These are phyloP conservation scores for Halophytophthora polymorphica DNA, from an alignment of 352 stramenopile species.

Conservation along the genomic window DNA sequence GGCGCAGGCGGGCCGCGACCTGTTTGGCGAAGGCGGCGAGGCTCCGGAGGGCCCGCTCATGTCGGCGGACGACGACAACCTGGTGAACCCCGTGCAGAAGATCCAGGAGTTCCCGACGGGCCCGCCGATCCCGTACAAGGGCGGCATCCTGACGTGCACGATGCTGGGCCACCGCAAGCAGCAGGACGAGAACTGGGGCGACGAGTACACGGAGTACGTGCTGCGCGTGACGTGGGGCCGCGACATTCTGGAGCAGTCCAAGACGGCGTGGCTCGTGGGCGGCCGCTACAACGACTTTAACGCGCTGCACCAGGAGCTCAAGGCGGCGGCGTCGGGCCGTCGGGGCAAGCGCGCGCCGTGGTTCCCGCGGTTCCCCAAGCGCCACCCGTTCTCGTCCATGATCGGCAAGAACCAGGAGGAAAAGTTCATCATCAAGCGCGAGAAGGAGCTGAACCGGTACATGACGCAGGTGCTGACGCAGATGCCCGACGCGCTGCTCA, in stretches of 20 bases:
- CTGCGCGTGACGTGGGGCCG: conserved; percentile 80
- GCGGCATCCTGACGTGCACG: conserved; percentile 86
- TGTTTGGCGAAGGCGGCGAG: conserved; percentile 83
- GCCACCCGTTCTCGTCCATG: conserved; percentile 88
- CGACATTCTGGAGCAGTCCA: conserved; percentile 53
- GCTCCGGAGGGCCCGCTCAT: conserved; percentile 74
- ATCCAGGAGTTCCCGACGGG: conserved; percentile 89
- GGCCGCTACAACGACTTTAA: conserved; percentile 76
- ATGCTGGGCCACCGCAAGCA: conserved; percentile 86
- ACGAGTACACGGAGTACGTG: conserved; percentile 88
- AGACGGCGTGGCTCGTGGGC: conserved; percentile 68
- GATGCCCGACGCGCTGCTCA: conserved; percentile 86
- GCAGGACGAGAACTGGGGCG: conserved; percentile 87
- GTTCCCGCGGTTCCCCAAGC: conserved; percentile 89
- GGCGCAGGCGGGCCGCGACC: conserved; percentile 75
- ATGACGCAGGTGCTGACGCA: conserved; percentile 90
- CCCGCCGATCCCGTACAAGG: conserved; percentile 89
- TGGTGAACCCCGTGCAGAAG: conserved; percentile 82
- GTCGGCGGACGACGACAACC: conserved; percentile 84
- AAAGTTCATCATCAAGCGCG: conserved; percentile 90
- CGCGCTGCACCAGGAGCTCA: conserved; percentile 66
- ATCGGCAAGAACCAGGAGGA: conserved; percentile 91
- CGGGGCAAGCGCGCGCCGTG: conserved; percentile 85
- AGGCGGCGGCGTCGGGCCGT: conserved; percentile 72
- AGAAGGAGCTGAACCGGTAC: conserved; percentile 91